Evolutionary conservation across 306 rosid genomes (phyloP).

Genomic region (Quercus suber): DNA sequence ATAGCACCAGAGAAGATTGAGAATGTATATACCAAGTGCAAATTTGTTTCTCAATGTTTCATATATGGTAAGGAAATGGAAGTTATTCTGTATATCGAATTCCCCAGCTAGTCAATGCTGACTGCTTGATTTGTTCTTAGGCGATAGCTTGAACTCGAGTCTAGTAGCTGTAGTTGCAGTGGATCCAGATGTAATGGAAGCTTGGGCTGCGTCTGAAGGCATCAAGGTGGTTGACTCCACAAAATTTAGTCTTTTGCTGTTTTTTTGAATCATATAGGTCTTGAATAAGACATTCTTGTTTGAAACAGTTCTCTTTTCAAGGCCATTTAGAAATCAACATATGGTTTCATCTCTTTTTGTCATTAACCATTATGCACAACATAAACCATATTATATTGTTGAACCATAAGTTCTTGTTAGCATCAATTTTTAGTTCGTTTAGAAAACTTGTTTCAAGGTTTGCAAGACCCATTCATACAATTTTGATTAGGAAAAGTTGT

Average conservation of each 20-base stretch:
- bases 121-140: constrained; percentile 41
- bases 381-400: neutral
- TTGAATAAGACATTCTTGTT: neutral
- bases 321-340: neutral
- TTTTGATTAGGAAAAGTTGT: too few relatives aligned
- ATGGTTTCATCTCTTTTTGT: neutral
- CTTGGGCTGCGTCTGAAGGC: constrained; percentile 85
- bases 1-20: constrained; percentile 99
- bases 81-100: neutral
- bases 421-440: neutral
- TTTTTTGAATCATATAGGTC: neutral
- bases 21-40: constrained; percentile 89
- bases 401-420: neutral
- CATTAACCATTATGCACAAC: neutral
- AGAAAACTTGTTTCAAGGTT: neutral
- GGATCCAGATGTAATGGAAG: constrained; percentile 66
- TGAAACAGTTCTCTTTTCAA: neutral
- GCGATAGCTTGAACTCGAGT: constrained; percentile 87
- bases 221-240: constrained; percentile 40
- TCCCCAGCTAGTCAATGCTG: constrained; percentile 19
- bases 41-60: constrained; percentile 81
- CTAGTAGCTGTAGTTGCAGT: constrained; percentile 82
- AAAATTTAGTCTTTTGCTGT: neutral
- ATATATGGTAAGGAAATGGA: constrained; percentile 68
- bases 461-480: neutral